Base-by-base conservation (phyloP, 306 rosid species). In the Vigna trinervia region DNA sequence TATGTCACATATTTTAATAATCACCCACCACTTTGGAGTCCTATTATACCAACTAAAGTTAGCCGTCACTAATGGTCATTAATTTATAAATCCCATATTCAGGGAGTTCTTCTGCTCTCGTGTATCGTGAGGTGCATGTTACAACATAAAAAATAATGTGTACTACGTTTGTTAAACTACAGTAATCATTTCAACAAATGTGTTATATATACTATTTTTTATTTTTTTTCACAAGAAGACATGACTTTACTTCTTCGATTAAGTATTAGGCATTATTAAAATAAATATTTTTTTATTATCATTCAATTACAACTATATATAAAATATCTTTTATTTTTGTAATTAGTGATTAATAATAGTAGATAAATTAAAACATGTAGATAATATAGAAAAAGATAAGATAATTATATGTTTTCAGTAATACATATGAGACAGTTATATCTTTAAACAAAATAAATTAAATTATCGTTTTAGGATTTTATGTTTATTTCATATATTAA, bases 11-110 rank as follows among this genome's bases (percentile, higher is more conserved):
- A 82, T 75, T 77, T 79, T 78, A 67, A 58, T 69, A 74, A 26
- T 19, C 81, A 71, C 86, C 87, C 71, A 82, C 87, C 86, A 78
- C 80, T 82, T n/a, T 51, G 62, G 75, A 61, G 34, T 73, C 65
- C 83, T 52, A 69, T 34, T 30, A 59, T 76, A 74, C 83, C 81
- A 71, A 69, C 78, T 54, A 66, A 76, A 76, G 39, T 13, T 62
- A 77, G 77, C 60, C 20, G 4, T 36, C 36, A 23, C 20, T 3
- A 52, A 22, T 22, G 10, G 17, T 46, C 52, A 56, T 52, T 78
- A 58, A 56, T 58, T 78, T 69, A 28, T 19, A 43, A 48, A 50
- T 36, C 0, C 11, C 4, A 65, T 19, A 14, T 39, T 39, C n/a
- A 64, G 12, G 71, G 32, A 19, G 51, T 63, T 34, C 71, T 41